Evolutionary conservation across 179 eudicot genomes (phyloP).

Genomic region (Amaranthus tricolor): DNA sequence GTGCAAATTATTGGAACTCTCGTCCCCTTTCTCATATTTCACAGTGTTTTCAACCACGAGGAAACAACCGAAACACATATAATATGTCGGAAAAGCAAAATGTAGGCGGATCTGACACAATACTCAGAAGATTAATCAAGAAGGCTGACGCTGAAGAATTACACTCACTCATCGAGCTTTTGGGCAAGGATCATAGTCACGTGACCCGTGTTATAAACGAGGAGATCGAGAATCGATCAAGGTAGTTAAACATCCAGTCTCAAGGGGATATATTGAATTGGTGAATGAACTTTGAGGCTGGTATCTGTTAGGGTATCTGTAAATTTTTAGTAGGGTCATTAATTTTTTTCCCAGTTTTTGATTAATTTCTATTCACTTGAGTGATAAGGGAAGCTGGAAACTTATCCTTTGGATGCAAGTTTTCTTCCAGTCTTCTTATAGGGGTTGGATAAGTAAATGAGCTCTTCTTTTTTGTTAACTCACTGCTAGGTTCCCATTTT

Average conservation of each 20-base stretch:
- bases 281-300: constrained; percentile 26
- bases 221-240: constrained; percentile 53
- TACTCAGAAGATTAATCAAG: constrained; percentile 58
- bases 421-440: background rate
- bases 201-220: constrained; percentile 53
- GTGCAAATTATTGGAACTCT: constrained; percentile 77
- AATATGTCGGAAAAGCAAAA: constrained; percentile 19
- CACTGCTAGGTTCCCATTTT: constrained; percentile 26
- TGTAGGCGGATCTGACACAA: constrained; percentile 33
- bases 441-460: background rate
- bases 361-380: too few relatives aligned
- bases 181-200: constrained; percentile 30
- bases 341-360: background rate
- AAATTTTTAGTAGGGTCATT: constrained; percentile 17
- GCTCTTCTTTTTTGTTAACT: constrained; percentile 15
- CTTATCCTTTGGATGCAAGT: constrained; percentile 21
- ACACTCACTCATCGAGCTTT: constrained; percentile 41
- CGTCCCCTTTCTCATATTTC: constrained; percentile 66
- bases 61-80: constrained; percentile 20
- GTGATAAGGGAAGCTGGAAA: constrained; percentile 34
- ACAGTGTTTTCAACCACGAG: constrained; percentile 41
- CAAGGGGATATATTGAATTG: constrained; percentile 20
- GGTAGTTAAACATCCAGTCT: constrained; percentile 37
- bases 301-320: constrained; percentile 27
- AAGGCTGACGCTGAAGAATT: constrained; percentile 81